A percentile compares a stretch with the other conserved stretches of the same genome.
phyloP scores from a whole-genome alignment of 2,329 filamentous ascomycete genomes.

The Zalaria sp. region DNA sequence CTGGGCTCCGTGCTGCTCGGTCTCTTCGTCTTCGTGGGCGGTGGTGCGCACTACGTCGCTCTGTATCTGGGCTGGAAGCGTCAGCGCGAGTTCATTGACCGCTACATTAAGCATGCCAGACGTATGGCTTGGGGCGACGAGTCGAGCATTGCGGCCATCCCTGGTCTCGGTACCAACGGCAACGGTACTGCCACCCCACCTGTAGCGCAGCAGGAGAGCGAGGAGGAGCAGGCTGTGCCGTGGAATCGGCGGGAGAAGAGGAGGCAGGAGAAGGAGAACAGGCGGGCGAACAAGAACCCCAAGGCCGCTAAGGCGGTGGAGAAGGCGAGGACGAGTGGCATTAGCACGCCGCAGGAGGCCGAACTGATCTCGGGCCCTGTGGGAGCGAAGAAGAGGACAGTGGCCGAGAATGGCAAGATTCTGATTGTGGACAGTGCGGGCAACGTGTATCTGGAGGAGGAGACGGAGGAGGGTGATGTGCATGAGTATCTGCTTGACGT shows the following conservation, averaged over 20 bases:
- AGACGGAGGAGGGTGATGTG: conserved; percentile 71
- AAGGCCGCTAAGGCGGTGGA: conserved; percentile 40
- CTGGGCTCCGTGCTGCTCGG: conserved; percentile 72
- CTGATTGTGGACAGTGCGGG: conserved; percentile 83
- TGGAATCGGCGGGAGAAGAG: conserved; percentile 74
- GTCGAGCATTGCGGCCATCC: conserved; percentile 49
- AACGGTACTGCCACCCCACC: conserved; percentile 21
- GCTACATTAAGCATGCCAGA: conserved; percentile 82
- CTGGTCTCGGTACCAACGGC: conserved; percentile 41
- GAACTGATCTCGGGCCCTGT: conserved; percentile 43
- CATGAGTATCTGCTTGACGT: conserved; percentile 82
- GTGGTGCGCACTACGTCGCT: conserved; percentile 73
- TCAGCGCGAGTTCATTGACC: conserved; percentile 78
- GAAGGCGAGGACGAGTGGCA: conserved; percentile 31
- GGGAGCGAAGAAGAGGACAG: conserved; percentile 72
- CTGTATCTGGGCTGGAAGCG: conserved; percentile 79
- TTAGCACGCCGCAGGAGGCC: conserved; percentile 42
- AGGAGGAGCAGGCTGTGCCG: conserved; percentile 38
- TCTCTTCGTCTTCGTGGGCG: conserved; percentile 69
- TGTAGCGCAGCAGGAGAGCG: conserved; percentile 33
- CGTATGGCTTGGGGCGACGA: conserved; percentile 84
- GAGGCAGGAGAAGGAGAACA: conserved; percentile 72
- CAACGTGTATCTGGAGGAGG: conserved; percentile 88
- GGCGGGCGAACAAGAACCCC: conserved; percentile 46
- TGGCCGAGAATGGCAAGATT: conserved; percentile 90